Evolutionary conservation across 129 eudicot species (phyloP), one percentile per base, ranked within the genome.

Genomic region (Silybum marianum): DNA sequence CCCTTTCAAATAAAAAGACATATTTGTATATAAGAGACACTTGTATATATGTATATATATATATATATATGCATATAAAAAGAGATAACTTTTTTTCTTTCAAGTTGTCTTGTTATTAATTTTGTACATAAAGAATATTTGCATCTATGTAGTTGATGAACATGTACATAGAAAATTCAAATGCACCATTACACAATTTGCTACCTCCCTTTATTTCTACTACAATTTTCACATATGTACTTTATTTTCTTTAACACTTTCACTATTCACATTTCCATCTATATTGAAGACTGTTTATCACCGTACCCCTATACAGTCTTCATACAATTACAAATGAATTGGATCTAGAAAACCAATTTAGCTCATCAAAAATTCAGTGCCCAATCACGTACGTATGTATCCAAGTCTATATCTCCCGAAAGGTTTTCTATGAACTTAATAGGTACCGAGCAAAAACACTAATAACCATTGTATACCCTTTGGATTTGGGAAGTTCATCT

Each of bases 61-160:
- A 23, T 65, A 5, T 74, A 12, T 74, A 24, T 16, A 74, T 74
- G 30, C 7, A 46, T 46, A 48, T 74, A 42, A 9, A 9, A 42
- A 25, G 11, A 38, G 36, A 25, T 21, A 23, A 48, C 3, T 16
- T 38, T 14, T 14, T 72, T 7, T 14, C 65, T 58, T 72, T 14
- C 44, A 60, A 14, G 6, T 38, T 39, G 32, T 9, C 34, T 62
- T 72, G 71, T 38, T 38, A 72, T 42, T 22, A 51, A 78, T 26
- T 73, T 79, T 84, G 77, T 73, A 78, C 84, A 73, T 24, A 75
- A 84, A 73, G 80, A 78, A 75, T 75, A 75, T 69, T 60, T 79
- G 84, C 19, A 79, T 71, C 77, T 23, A 30, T 73, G 44, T 38
- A 32, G 2, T 54, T 73, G 46, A 74, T 67, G 70, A 67, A 28